phyloP scores from a whole-genome alignment of 257 asterid species.

The Craterostigma plantagineum region DNA sequence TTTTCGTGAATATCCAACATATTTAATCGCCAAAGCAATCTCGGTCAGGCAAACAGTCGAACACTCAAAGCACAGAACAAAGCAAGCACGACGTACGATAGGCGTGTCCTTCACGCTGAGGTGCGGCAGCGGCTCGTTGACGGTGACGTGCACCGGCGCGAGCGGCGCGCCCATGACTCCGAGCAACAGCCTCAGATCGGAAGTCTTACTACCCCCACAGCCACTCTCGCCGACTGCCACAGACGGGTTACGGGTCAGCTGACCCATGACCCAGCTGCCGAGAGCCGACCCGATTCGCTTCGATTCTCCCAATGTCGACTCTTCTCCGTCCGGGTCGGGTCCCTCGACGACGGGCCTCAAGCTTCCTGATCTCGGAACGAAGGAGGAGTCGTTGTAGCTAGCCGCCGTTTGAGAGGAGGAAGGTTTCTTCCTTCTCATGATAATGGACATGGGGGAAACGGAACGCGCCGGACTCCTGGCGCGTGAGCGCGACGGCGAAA shows the following conservation, averaged over 20 bases:
- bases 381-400: conserved; percentile 13
- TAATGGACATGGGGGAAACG: conserved; percentile 35
- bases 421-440: conserved; percentile 39
- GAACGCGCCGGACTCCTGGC: conserved; percentile 38
- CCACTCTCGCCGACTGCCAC: conserved; percentile 23
- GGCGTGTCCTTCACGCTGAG: conserved; percentile 89
- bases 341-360: conserved; percentile 48
- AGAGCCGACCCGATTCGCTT: conserved; percentile 27
- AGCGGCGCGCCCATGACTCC: conserved; percentile 97
- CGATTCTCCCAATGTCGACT: conserved; percentile 16
- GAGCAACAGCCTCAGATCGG: conserved; percentile 78
- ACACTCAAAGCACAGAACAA: neutral
- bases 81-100: conserved; percentile 26
- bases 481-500: conserved; percentile 57
- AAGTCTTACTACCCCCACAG: conserved; percentile 21
- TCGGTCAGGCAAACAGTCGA: too few relatives aligned
- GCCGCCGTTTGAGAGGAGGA: too few relatives aligned
- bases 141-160: conserved; percentile 78
- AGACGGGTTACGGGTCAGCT: conserved; percentile 45
- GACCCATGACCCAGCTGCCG: conserved; percentile 32
- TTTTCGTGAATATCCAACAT: too few relatives aligned
- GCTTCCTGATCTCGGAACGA: conserved; percentile 47
- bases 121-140: conserved; percentile 73
- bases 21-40: too few relatives aligned
- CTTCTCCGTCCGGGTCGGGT: conserved; percentile 48